Conservation (phyloP, 192 early-diverging fungal species). For the Thoreauomyces humboldtii region DNA sequence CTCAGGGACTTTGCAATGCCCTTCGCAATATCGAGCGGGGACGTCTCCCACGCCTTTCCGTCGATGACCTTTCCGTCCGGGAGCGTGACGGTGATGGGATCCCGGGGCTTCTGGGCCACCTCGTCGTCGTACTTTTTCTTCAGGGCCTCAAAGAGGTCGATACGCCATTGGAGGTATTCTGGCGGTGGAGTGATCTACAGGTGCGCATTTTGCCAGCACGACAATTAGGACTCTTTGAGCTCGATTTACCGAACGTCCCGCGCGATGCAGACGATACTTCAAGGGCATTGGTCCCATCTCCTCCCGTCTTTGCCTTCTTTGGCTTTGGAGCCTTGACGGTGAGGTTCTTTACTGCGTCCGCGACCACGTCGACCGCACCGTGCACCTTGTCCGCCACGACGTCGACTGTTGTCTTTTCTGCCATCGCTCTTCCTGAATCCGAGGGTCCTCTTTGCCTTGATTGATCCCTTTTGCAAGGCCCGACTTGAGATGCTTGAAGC, state of each 20-base stretch:
- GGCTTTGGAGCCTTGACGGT: slow-evolving; percentile 9
- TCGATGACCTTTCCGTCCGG: slow-evolving; percentile 80
- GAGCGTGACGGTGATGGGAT: slow-evolving; percentile 69
- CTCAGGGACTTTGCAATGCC: slow-evolving; percentile 85
- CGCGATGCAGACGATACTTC: background rate
- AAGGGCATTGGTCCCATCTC: background rate
- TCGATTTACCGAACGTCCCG: background rate
- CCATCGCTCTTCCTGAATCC: no score
- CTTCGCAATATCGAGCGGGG: slow-evolving; percentile 87
- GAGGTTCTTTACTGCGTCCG: slow-evolving; percentile 7
- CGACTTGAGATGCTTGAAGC: no score
- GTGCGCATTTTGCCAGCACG: slow-evolving; percentile 2
- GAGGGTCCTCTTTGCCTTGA: no score
- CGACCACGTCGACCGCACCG: background rate
- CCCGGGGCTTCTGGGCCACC: slow-evolving; percentile 56
- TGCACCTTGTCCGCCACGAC: slow-evolving; percentile 16
- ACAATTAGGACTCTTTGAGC: background rate
- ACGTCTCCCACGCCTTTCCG: slow-evolving; percentile 91
- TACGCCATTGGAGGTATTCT: slow-evolving; percentile 75
- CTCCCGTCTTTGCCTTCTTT: slow-evolving; percentile 16
- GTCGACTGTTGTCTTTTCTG: no score
- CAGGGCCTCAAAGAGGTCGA: slow-evolving; percentile 76
- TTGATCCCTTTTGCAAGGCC: no score
- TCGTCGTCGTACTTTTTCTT: slow-evolving; percentile 64
- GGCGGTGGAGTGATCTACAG: slow-evolving; percentile 61